Percentiles rank a stretch among this genome's conserved stretches.
phyloP scores from a whole-genome alignment of 495 filamentous ascomycete genomes.

The Cladorrhinum samala region DNA sequence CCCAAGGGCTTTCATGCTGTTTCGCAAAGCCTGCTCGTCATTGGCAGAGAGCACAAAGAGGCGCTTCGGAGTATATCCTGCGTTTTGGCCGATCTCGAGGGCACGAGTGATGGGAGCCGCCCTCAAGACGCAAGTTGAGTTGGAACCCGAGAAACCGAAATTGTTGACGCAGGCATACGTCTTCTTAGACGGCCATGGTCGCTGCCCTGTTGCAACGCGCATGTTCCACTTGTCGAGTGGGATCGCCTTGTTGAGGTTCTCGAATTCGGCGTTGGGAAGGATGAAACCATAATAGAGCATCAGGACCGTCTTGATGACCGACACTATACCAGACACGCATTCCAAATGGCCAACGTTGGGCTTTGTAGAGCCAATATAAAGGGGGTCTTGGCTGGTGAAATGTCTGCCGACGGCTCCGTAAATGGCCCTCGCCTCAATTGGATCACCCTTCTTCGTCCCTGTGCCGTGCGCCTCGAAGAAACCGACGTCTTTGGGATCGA shows the following conservation, averaged over 20 bases:
- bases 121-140: conserved; percentile 35
- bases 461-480: conserved; percentile 53
- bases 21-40: conserved; percentile 35
- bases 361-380: conserved; percentile 54
- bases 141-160: conserved; percentile 44
- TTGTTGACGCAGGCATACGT: conserved; percentile 42
- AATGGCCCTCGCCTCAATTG: conserved; percentile 54
- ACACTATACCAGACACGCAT: conserved; percentile 50
- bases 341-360: conserved; percentile 57
- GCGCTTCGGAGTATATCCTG: conserved; percentile 30
- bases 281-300: conserved; percentile 54
- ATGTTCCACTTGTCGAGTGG: conserved; percentile 44
- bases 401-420: conserved; percentile 37
- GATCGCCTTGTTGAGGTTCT: conserved; percentile 37
- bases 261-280: conserved; percentile 46
- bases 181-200: conserved; percentile 35
- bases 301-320: conserved; percentile 53
- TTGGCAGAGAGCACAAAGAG: conserved; percentile 46
- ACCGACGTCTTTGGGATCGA: conserved; percentile 37
- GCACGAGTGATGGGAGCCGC: conserved; percentile 26
- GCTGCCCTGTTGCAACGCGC: conserved; percentile 6
- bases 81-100: conserved; percentile 30
- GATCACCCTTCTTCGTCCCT: conserved; percentile 56
- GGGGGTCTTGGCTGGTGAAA: conserved; percentile 31
- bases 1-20: conserved; percentile 34